Conservation (phyloP, 1,284 basidiomycete genomes). For the Ceratobasidium sp. region DNA sequence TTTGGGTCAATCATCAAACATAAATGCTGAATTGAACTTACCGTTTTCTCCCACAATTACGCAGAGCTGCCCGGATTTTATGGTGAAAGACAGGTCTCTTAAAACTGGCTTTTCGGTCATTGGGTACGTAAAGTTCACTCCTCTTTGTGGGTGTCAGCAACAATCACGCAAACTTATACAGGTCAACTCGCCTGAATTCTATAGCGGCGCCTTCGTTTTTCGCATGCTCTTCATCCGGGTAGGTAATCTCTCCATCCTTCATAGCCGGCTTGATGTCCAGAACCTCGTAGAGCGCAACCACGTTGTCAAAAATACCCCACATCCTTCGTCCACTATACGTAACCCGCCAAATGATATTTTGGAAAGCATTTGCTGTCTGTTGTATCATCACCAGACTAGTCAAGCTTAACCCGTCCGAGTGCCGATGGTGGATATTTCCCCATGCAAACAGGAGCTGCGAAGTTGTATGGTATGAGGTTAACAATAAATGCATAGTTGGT, state of each 20-base stretch:
- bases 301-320: constrained; percentile 14
- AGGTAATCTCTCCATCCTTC: constrained; percentile 38
- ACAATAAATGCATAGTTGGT: neutral
- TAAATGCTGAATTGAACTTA: neutral
- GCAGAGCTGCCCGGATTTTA: constrained; percentile 45
- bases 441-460: constrained; percentile 20
- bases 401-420: neutral
- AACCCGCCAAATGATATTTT: constrained; percentile 21
- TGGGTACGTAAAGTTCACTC: constrained; percentile 46
- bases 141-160: neutral
- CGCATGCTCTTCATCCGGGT: constrained; percentile 29
- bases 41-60: constrained; percentile 49
- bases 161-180: neutral
- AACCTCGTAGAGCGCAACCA: constrained; percentile 44
- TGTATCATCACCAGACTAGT: constrained; percentile 10
- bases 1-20: no score
- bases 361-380: constrained; percentile 26
- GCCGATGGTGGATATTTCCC: neutral
- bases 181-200: constrained; percentile 45
- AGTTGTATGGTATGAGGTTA: neutral
- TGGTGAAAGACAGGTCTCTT: constrained; percentile 43
- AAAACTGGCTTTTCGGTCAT: constrained; percentile 48
- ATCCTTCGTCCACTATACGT: constrained; percentile 18
- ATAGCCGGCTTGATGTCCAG: constrained; percentile 41
- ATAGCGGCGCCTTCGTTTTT: constrained; percentile 42